These are phyloP conservation scores for Candida taoyuanica DNA, from an alignment of 805 yeast species.

Conservation along the genomic window DNA sequence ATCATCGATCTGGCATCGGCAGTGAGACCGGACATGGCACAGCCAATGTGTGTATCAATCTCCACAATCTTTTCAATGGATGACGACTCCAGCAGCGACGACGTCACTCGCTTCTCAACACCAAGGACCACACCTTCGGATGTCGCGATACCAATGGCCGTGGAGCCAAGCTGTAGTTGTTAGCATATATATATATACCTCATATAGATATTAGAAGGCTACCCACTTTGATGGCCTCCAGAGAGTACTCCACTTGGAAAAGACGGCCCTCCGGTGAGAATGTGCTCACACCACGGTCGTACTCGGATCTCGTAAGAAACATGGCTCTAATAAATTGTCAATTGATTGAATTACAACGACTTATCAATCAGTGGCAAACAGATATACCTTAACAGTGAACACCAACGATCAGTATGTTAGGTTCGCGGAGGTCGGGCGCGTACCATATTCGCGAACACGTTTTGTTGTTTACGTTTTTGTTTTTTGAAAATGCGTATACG, in stretches of 20 bases:
- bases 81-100: constrained; percentile 82
- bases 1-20: constrained; percentile 99
- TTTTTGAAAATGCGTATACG: neutral
- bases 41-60: constrained; percentile 89
- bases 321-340: constrained; percentile 33
- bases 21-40: constrained; percentile 98
- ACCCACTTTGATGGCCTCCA: constrained; percentile 87
- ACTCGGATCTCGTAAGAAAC: constrained; percentile 99
- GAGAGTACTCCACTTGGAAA: constrained; percentile 95
- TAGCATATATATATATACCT: neutral
- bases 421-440: constrained; percentile 1
- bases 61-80: constrained; percentile 96
- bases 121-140: constrained; percentile 94
- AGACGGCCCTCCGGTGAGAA: constrained; percentile 98
- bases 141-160: constrained; percentile 96
- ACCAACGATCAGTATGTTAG: too few relatives aligned
- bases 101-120: constrained; percentile 95
- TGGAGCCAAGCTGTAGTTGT: constrained; percentile 62
- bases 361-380: constrained; percentile 6
- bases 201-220: neutral
- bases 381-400: too few relatives aligned
- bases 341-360: too few relatives aligned
- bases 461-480: constrained; percentile 4
- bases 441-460: constrained; percentile 6
- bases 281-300: constrained; percentile 97